Conservation (phyloP, 2,329 filamentous ascomycete genomes). For the Orbilia brochopaga region DNA sequence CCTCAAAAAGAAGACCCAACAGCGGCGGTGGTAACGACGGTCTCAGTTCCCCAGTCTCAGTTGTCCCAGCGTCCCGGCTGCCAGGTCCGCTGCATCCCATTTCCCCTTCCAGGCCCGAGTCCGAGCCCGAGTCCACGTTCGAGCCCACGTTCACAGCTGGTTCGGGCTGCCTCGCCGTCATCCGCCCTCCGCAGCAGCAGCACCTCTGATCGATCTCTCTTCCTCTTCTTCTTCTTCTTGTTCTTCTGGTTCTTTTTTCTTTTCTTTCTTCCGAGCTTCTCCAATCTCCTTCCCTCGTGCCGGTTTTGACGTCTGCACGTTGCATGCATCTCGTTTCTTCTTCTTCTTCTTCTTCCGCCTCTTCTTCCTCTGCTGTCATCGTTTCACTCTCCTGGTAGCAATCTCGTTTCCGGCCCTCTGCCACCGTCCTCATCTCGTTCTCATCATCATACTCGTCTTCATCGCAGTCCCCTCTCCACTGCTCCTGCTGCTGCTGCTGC, state of each 20-base stretch:
- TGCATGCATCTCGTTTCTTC: not conserved
- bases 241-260: not conserved
- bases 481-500: conserved; percentile 31
- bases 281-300: not conserved
- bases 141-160: too few species aligned
- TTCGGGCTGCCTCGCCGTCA: not conserved
- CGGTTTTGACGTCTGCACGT: not conserved
- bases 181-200: too few species aligned
- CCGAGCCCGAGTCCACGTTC: not conserved
- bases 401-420: conserved; percentile 20
- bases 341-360: not conserved
- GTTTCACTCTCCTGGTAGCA: not conserved
- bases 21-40: conserved; percentile 31
- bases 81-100: too few species aligned
- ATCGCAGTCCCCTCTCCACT: conserved; percentile 23
- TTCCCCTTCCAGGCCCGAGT: not conserved
- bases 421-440: conserved; percentile 29
- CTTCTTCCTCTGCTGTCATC: not conserved
- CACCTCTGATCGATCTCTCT: too few species aligned
- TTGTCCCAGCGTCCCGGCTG: too few species aligned
- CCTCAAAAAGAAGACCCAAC: not conserved
- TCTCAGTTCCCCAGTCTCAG: conserved; percentile 43
- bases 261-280: not conserved
- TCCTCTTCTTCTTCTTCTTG: not conserved
- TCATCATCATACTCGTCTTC: conserved; percentile 42